Evolutionary conservation across 1,139 yeast genomes (phyloP).

Genomic region (Groenewaldozyma sp.): DNA sequence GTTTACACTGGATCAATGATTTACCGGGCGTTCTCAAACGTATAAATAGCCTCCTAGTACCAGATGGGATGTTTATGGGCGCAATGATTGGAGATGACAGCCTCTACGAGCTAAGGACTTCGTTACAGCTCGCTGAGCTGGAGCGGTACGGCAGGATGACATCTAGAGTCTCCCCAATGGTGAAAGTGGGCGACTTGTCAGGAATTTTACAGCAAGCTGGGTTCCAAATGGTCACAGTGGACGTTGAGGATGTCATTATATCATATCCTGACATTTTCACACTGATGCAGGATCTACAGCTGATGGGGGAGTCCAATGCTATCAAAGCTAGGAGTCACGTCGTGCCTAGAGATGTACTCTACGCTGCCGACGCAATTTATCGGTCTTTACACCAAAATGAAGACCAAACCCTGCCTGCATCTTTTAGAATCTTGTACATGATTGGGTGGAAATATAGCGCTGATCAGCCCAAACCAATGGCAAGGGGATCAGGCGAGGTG

Average conservation of each 20-base stretch:
- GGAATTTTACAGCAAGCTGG: conserved; percentile 64
- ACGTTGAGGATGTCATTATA: conserved; percentile 74
- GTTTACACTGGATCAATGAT: conserved; percentile 82
- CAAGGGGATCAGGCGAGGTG: conserved; percentile 62
- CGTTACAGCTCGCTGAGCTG: conserved; percentile 72
- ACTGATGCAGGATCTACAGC: conserved; percentile 59
- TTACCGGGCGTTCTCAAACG: conserved; percentile 54
- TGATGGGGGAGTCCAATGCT: conserved; percentile 82
- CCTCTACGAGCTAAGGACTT: conserved; percentile 66
- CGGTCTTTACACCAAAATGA: conserved; percentile 59
- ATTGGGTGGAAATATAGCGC: conserved; percentile 82
- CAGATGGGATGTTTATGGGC: conserved; percentile 78
- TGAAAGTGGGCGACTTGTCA: conserved; percentile 71
- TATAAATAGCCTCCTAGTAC: conserved; percentile 55
- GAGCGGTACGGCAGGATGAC: conserved; percentile 74
- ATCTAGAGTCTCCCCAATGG: conserved; percentile 74
- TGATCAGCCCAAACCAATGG: conserved; percentile 60
- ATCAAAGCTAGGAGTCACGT: conserved; percentile 46
- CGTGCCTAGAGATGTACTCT: conserved; percentile 54
- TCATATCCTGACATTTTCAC: conserved; percentile 71
- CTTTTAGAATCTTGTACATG: conserved; percentile 70
- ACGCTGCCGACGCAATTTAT: conserved; percentile 73
- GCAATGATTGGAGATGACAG: conserved; percentile 85
- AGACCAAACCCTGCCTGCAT: conserved; percentile 40
- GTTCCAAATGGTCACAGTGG: conserved; percentile 71